These are phyloP conservation scores for Candolleomyces eurysporus DNA, from an alignment of 768 basidiomycete species.

Conservation along the genomic window DNA sequence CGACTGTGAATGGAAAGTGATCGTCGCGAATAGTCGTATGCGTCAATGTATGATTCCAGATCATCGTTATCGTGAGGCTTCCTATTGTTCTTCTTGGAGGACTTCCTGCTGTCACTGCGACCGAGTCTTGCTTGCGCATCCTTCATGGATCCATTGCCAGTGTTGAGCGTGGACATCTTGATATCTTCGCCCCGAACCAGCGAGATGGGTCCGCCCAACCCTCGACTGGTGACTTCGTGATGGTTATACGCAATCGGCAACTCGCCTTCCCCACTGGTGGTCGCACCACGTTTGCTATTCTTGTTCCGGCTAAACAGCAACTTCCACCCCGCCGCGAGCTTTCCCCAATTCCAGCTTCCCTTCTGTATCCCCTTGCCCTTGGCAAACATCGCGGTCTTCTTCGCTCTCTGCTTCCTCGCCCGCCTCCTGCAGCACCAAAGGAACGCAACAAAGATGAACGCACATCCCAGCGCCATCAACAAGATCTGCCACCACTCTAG, in stretches of 20 bases:
- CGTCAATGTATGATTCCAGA: conserved; percentile 13
- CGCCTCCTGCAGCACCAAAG: conserved; percentile 70
- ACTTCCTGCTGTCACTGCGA: neutral
- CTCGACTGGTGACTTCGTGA: conserved; percentile 6
- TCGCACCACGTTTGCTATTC: neutral
- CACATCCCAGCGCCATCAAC: conserved; percentile 79
- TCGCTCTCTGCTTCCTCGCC: conserved; percentile 63
- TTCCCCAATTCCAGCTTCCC: conserved; percentile 50
- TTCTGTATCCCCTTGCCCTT: conserved; percentile 51
- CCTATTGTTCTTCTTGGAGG: neutral
- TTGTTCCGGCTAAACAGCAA: neutral
- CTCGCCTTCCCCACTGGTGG: neutral
- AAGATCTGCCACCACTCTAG: conserved; percentile 85
- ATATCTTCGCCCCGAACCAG: neutral
- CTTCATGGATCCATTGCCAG: neutral
- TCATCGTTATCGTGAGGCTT: neutral
- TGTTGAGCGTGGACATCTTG: neutral
- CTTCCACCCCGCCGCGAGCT: conserved; percentile 1
- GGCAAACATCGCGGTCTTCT: conserved; percentile 61
- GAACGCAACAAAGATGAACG: conserved; percentile 70
- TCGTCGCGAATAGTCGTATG: conserved; percentile 9
- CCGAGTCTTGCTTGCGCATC: neutral
- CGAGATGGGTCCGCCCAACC: neutral
- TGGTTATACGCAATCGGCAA: conserved; percentile 13
- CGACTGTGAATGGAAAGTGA: conserved; percentile 8